phyloP scores from a whole-genome alignment of 129 eudicot species.

The Flaveria trinervia region DNA sequence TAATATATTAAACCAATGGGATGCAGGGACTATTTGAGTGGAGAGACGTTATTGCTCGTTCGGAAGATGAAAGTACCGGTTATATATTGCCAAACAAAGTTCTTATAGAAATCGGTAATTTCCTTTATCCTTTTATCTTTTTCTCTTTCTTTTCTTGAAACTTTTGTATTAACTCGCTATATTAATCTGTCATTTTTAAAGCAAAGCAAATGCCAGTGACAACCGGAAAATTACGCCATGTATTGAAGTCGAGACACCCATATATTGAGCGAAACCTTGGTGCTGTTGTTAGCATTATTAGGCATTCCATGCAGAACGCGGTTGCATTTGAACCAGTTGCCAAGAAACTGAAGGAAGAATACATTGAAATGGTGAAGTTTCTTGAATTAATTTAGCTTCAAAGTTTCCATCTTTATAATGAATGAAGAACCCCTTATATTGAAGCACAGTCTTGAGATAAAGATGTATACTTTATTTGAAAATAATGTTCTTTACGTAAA shows the following conservation, averaged over 20 bases:
- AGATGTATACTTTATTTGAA: slow-evolving; percentile 19
- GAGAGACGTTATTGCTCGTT: slow-evolving; percentile 86
- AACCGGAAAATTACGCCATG: slow-evolving; percentile 49
- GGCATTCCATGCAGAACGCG: slow-evolving; percentile 63
- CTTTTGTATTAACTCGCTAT: slow-evolving; percentile 17
- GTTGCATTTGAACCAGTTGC: slow-evolving; percentile 67
- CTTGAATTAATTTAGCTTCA: neutral
- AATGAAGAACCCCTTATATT: neutral
- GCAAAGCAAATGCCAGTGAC: slow-evolving; percentile 95
- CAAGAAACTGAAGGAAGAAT: slow-evolving; percentile 59
- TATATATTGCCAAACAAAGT: slow-evolving; percentile 81
- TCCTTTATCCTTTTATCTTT: neutral
- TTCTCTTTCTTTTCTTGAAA: slow-evolving; percentile 1
- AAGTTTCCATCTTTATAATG: slow-evolving; percentile 1
- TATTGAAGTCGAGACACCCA: slow-evolving; percentile 62
- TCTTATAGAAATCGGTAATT: slow-evolving; percentile 85
- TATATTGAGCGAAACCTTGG: slow-evolving; percentile 69
- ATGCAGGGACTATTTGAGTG: slow-evolving; percentile 76
- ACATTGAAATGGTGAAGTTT: slow-evolving; percentile 46
- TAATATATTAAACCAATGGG: neutral
- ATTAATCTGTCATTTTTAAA: slow-evolving; percentile 26
- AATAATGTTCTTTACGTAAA: neutral
- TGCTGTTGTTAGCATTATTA: slow-evolving; percentile 68
- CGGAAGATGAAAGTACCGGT: slow-evolving; percentile 97
- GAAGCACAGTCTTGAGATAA: slow-evolving; percentile 3